A percentile compares a stretch with the other conserved stretches of the same genome.
Conservation (phyloP, 768 basidiomycete genomes). For the Brasilioporus rufonigricans region DNA sequence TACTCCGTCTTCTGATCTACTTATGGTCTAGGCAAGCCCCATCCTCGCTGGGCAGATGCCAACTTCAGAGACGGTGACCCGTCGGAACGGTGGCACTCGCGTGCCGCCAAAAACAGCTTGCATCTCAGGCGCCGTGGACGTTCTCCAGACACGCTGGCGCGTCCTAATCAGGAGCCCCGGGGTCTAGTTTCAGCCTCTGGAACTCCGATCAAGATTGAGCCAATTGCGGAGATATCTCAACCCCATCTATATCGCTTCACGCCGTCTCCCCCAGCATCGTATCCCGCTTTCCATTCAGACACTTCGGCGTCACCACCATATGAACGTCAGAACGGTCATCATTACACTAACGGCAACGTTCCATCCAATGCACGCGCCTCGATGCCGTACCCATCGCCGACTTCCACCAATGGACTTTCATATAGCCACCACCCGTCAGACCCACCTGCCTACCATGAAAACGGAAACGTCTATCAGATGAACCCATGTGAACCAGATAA, state of each 20-base stretch:
- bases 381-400: slow-evolving; percentile 35
- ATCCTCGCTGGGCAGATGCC: slow-evolving; percentile 82
- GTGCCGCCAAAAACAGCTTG: slow-evolving; percentile 66
- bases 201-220: slow-evolving; percentile 70
- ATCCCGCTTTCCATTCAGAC: slow-evolving; percentile 51
- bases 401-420: slow-evolving; percentile 33
- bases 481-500: slow-evolving; percentile 35
- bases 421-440: slow-evolving; percentile 34
- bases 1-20: slow-evolving; percentile 8
- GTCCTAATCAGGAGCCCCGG: slow-evolving; percentile 36
- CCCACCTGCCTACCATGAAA: slow-evolving; percentile 33
- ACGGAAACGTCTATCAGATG: slow-evolving; percentile 36
- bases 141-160: slow-evolving; percentile 35
- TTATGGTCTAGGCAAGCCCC: slow-evolving; percentile 66
- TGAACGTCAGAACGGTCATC: slow-evolving; percentile 35
- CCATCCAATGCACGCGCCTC: slow-evolving; percentile 27
- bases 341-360: slow-evolving; percentile 31
- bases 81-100: slow-evolving; percentile 84
- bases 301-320: slow-evolving; percentile 35
- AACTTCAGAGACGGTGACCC: slow-evolving; percentile 79
- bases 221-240: slow-evolving; percentile 44
- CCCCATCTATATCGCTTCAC: slow-evolving; percentile 69
- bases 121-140: slow-evolving; percentile 41
- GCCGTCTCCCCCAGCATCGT: slow-evolving; percentile 56
- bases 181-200: slow-evolving; percentile 45